A percentile compares a stretch with the other conserved stretches of the same genome.
Conservation (phyloP, 352 stramenopile species). For the Aphanomyces invadans region DNA sequence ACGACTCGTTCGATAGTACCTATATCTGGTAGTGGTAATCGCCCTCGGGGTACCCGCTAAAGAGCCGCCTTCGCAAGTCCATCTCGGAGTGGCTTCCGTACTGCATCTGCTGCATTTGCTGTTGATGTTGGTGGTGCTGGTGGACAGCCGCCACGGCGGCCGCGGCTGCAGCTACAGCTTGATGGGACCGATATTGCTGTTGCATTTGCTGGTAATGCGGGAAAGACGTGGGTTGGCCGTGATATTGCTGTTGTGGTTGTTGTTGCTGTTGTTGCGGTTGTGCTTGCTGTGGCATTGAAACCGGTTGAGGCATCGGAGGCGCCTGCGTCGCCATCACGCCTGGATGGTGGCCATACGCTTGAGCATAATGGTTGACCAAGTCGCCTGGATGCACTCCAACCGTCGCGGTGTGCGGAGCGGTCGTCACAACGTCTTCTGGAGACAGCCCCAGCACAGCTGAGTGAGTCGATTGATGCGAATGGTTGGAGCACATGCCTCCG, state of each 20-base stretch:
- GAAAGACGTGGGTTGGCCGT: background rate
- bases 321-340: background rate
- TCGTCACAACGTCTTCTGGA: background rate
- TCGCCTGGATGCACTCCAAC: background rate
- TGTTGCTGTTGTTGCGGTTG: too few relatives aligned
- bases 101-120: constrained; percentile 6
- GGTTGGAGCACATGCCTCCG: constrained; percentile 60
- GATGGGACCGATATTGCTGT: background rate
- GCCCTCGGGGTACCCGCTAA: constrained; percentile 5
- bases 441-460: background rate
- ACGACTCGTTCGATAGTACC: too few relatives aligned
- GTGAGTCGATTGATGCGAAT: constrained; percentile 25
- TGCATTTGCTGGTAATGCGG: constrained; percentile 10
- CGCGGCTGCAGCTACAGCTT: background rate
- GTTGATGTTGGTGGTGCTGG: background rate
- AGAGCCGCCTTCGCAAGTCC: constrained; percentile 5
- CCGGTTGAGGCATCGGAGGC: background rate
- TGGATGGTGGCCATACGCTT: background rate
- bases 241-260: background rate
- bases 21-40: constrained; percentile 17
- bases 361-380: background rate
- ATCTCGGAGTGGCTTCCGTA: constrained; percentile 8
- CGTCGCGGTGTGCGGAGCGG: background rate
- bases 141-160: background rate
- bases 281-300: background rate